Evolutionary conservation across 2,329 filamentous ascomycete species (phyloP), one percentile per base, ranked within the genome.

Genomic region (Fusarium sp.): DNA sequence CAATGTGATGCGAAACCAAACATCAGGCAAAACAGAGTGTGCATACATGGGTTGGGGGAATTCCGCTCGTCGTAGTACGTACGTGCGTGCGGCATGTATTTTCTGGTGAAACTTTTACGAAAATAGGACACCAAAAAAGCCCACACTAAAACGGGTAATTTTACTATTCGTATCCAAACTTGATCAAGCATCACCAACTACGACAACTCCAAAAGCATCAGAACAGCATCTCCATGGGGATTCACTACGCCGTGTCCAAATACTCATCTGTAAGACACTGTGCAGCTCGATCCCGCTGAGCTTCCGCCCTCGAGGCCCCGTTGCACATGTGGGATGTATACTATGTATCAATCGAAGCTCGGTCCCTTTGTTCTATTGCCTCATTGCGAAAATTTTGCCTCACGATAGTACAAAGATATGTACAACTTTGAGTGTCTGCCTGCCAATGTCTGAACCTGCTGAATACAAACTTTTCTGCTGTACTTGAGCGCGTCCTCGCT

Each of bases 241-340:
- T 53, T 48, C 44, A 44, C 27, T 36, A 51, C 35, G 36, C 50
- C 53, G 39, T 51, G 19, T 19, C 19, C 19, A 19, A 19, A 19
- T 4, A 19, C 19, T 19, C 19, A n/a, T 41, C 46, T 42, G 58
- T 64, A 52, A 50, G 42, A 38, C 65, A 66, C 65, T 63, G 58
- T 67, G 66, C 66, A 60, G 67, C 61, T 67, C 51, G 33, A 55
- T 65, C 45, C 60, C 55, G 63, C 51, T 49, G 57, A 32, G 52
- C 47, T 65, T 47, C 51, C 53, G 55, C 57, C 25, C 56, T 50
- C 53, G 46, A 55, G 48, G 27, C 36, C 36, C 60, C 48, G 41
- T 56, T 33, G 15, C 35, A 38, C 43, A 62, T 32, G 41, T 19
- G 46, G 39, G 48, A 65, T 58, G 53, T 36, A 61, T 31, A n/a